These are phyloP conservation scores for Asterella californica DNA, from an alignment of 225 moss, liverwort and hornwort genomes.

Conservation along the genomic window DNA sequence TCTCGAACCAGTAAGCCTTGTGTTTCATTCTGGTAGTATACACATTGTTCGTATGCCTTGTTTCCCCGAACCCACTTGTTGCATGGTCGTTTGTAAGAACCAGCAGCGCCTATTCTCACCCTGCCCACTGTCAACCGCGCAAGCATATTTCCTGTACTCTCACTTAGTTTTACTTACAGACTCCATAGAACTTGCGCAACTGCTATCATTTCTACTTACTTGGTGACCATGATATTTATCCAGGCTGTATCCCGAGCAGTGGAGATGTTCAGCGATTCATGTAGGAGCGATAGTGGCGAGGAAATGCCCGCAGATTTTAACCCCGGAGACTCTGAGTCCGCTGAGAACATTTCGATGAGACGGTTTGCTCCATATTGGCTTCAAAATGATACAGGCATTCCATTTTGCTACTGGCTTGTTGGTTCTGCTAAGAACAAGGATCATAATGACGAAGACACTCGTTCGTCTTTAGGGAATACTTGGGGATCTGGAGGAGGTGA, in stretches of 20 bases:
- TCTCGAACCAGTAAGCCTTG: no score
- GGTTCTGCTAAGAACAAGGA: slow-evolving; percentile 53
- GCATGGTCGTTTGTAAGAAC: no score
- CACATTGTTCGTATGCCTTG: no score
- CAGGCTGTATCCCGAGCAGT: slow-evolving; percentile 83
- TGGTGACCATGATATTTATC: slow-evolving; percentile 11
- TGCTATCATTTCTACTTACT: background rate
- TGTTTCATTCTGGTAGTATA: no score
- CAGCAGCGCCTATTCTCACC: no score
- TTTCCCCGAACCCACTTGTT: no score
- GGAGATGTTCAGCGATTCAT: slow-evolving; percentile 81
- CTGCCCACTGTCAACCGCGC: no score
- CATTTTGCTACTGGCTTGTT: slow-evolving; percentile 75
- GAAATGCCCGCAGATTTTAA: slow-evolving; percentile 29
- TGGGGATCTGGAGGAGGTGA: slow-evolving; percentile 55
- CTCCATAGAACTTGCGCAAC: no score
- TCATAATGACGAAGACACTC: slow-evolving; percentile 44
- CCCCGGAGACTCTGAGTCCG: slow-evolving; percentile 35
- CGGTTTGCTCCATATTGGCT: slow-evolving; percentile 97
- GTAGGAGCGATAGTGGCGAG: slow-evolving; percentile 39
- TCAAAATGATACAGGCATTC: slow-evolving; percentile 92
- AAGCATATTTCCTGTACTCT: no score
- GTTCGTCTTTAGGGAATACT: slow-evolving; percentile 37
- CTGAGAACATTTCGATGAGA: slow-evolving; percentile 34
- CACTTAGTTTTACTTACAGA: no score